Percentiles rank a stretch among this genome's conserved stretches.
Conservation (phyloP, 164 flowering plant genomes). For the Taxillus chinensis region DNA sequence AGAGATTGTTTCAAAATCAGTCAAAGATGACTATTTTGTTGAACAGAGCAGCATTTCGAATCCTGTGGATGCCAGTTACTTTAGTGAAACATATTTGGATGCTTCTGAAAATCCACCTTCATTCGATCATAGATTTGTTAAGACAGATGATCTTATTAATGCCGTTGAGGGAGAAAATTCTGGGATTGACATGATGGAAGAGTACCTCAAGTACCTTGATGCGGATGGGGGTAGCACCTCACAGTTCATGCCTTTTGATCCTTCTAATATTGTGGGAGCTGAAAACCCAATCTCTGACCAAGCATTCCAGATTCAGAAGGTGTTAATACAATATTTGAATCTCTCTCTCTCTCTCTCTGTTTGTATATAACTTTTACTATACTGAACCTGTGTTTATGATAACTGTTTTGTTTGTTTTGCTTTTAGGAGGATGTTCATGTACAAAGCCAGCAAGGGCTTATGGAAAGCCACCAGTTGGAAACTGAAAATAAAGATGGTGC, state of each 20-base stretch:
- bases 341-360: too few relatives aligned
- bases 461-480: constrained; percentile 12
- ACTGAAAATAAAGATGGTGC: constrained; percentile 17
- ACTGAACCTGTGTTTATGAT: too few relatives aligned
- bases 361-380: too few relatives aligned
- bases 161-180: constrained; percentile 20
- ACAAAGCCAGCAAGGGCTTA: constrained; percentile 8
- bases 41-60: constrained; percentile 7
- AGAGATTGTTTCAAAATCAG: not conserved
- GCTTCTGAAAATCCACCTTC: constrained; percentile 15
- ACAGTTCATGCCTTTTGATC: constrained; percentile 12
- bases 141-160: constrained; percentile 36
- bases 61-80: constrained; percentile 14
- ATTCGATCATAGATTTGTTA: constrained; percentile 30
- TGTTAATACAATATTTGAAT: constrained; percentile 8
- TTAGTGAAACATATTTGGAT: constrained; percentile 28
- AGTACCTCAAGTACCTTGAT: constrained; percentile 39
- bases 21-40: not conserved
- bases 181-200: constrained; percentile 32
- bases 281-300: constrained; percentile 14
- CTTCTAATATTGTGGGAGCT: constrained; percentile 13
- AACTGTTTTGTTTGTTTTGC: not conserved
- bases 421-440: constrained; percentile 15
- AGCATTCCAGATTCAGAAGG: constrained; percentile 16
- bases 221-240: constrained; percentile 20